These are phyloP conservation scores for Annulohypoxylon moriforme DNA, from an alignment of 495 filamentous ascomycete species.

Conservation along the genomic window DNA sequence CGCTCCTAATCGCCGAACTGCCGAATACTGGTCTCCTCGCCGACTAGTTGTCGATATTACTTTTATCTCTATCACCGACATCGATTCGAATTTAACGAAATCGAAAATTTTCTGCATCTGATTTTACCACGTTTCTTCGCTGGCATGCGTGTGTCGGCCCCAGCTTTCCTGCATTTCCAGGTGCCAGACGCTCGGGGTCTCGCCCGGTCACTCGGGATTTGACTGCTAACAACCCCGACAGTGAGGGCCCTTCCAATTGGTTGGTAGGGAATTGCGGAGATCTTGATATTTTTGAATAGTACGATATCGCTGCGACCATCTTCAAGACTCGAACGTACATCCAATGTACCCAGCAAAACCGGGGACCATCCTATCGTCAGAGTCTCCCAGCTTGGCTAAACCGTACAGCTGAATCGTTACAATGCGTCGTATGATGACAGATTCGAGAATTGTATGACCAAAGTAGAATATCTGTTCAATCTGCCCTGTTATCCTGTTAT, in stretches of 20 bases:
- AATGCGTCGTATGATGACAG: slow-evolving; percentile 44
- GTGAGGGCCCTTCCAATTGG: slow-evolving; percentile 38
- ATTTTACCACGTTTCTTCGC: slow-evolving; percentile 5
- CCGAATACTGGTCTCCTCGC: slow-evolving; percentile 44
- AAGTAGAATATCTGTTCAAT: slow-evolving; percentile 34
- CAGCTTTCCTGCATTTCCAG: slow-evolving; percentile 31
- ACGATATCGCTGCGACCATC: slow-evolving; percentile 42
- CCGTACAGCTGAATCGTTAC: slow-evolving; percentile 36
- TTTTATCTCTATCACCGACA: slow-evolving; percentile 32
- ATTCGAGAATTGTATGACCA: slow-evolving; percentile 46
- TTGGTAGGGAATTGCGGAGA: slow-evolving; percentile 40
- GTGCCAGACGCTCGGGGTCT: slow-evolving; percentile 42
- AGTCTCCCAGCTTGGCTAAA: slow-evolving; percentile 35
- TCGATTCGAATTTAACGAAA: slow-evolving; percentile 10
- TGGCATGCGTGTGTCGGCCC: slow-evolving; percentile 24
- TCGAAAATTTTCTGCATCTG: slow-evolving; percentile 7
- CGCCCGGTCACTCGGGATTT: slow-evolving; percentile 50
- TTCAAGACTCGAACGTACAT: slow-evolving; percentile 36
- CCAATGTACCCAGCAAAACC: slow-evolving; percentile 35
- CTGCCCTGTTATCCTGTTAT: slow-evolving; percentile 36
- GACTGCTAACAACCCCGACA: slow-evolving; percentile 39
- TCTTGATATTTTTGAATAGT: slow-evolving; percentile 40
- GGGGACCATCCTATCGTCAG: slow-evolving; percentile 33
- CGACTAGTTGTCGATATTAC: slow-evolving; percentile 40
- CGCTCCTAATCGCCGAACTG: slow-evolving; percentile 40